Conservation (phyloP, 2,329 filamentous ascomycete genomes). For the Rutstroemia sp. region DNA sequence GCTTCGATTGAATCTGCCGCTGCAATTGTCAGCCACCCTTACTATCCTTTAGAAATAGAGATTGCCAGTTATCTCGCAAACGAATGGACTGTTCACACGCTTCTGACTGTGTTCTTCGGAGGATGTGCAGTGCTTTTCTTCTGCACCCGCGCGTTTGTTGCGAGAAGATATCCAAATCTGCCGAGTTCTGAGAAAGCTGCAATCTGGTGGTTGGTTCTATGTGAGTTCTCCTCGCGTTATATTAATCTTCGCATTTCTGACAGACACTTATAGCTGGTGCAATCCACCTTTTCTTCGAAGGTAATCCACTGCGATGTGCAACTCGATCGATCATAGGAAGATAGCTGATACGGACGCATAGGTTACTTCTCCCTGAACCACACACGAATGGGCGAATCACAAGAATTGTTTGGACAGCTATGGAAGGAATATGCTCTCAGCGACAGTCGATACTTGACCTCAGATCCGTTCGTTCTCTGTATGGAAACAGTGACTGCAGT, state of each 20-base stretch:
- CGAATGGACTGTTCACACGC: slow-evolving; percentile 47
- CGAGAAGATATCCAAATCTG: slow-evolving; percentile 45
- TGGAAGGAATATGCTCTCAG: slow-evolving; percentile 54
- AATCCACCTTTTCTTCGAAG: slow-evolving; percentile 32
- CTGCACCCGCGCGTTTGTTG: slow-evolving; percentile 46
- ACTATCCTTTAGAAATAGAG: slow-evolving; percentile 58
- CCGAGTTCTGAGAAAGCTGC: slow-evolving; percentile 47
- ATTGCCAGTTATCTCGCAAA: slow-evolving; percentile 62
- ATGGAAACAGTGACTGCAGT: slow-evolving; percentile 48
- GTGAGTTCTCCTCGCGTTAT: slow-evolving; percentile 35
- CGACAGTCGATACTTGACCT: slow-evolving; percentile 48
- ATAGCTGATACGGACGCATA: neutral
- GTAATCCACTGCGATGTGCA: slow-evolving; percentile 2
- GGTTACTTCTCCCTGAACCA: slow-evolving; percentile 43
- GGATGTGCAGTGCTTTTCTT: slow-evolving; percentile 51
- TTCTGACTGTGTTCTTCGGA: slow-evolving; percentile 53
- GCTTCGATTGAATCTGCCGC: slow-evolving; percentile 10
- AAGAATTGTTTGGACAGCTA: slow-evolving; percentile 43
- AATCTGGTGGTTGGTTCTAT: slow-evolving; percentile 71
- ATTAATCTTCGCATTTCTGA: neutral
- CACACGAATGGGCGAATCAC: slow-evolving; percentile 33
- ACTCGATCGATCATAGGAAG: neutral
- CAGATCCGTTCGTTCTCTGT: slow-evolving; percentile 45
- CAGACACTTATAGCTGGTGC: slow-evolving; percentile 19
- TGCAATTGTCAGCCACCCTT: slow-evolving; percentile 47